A percentile compares a stretch with the other conserved stretches of the same genome.
phyloP scores from a whole-genome alignment of 148 eudicot species.

The Vaccinium macrocarpon region DNA sequence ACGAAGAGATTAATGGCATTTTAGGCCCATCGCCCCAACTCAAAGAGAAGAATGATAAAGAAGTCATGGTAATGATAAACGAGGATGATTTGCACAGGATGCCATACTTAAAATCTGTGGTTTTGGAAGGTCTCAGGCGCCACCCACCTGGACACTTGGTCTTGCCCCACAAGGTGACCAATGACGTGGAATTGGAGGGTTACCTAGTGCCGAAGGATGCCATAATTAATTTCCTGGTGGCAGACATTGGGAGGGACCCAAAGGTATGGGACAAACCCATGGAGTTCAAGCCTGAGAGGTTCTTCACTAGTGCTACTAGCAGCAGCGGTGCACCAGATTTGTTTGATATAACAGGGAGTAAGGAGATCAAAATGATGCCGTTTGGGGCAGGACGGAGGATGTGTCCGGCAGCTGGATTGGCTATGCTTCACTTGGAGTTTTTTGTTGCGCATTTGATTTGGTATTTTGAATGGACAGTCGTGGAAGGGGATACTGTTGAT shows the following conservation, averaged over 20 bases:
- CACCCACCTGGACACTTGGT: slow-evolving; percentile 74
- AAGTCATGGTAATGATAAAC: not conserved
- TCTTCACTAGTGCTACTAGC: slow-evolving; percentile 17
- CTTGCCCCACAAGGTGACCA: slow-evolving; percentile 47
- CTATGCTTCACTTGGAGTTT: slow-evolving; percentile 59
- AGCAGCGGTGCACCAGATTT: not conserved
- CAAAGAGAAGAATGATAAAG: not conserved
- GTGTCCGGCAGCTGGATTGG: slow-evolving; percentile 46
- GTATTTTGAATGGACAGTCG: slow-evolving; percentile 47
- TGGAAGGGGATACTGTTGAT: slow-evolving; percentile 44
- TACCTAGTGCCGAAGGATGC: slow-evolving; percentile 39
- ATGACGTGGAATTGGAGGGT: slow-evolving; percentile 27
- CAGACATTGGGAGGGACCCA: slow-evolving; percentile 57
- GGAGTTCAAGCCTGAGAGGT: slow-evolving; percentile 65
- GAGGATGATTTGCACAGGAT: slow-evolving; percentile 58
- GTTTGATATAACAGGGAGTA: slow-evolving; percentile 50
- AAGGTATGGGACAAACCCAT: slow-evolving; percentile 60
- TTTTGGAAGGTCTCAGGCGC: slow-evolving; percentile 60
- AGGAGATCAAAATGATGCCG: slow-evolving; percentile 76
- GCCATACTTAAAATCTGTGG: slow-evolving; percentile 60
- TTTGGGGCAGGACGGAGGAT: slow-evolving; percentile 68
- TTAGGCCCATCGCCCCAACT: slow-evolving; percentile 29
- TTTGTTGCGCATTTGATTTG: slow-evolving; percentile 64
- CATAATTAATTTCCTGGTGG: not conserved
- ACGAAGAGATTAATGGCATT: slow-evolving; percentile 41